Base-by-base conservation (phyloP, 2,329 filamentous ascomycete species). In the Pyrenophora teres region DNA sequence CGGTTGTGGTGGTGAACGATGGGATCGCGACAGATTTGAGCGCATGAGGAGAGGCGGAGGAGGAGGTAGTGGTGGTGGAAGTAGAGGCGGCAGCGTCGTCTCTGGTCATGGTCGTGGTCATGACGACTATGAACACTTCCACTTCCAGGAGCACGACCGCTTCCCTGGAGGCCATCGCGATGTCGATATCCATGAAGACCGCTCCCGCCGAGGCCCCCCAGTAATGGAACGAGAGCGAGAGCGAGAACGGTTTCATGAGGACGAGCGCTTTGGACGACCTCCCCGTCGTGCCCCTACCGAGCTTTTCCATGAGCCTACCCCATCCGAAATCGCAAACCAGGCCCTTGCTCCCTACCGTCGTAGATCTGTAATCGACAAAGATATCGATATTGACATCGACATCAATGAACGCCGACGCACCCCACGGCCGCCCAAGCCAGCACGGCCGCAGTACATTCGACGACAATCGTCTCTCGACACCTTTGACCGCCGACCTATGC, bases 401-500 rank as follows among this genome's bases (percentile, higher is more conserved):
- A 63, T 64, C 39, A 52, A 53, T 15, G 56, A 62, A 40, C 82
- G 81, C 2, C 75, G 79, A 46, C 75, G 79, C 37, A 18, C 33
- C 19, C 38, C 45, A 35, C 50, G 45, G 2, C 77, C 78, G 39
- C 80, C 81, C 30, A 82, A 88, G 39, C 92, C 91, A 2, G 80
- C 80, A 30, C 82, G 88, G 38, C 92, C 91, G 2, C 80, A 80
- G 25, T 81, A 92, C 57, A 68, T 94, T 43, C 84, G 92, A 51
- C 85, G 92, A 37, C 92, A 96, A 72, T 96, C 91, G 12, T 96
- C 91, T 45, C 80, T 96, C 33, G 92, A 96, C 72, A 96, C 89
- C 0, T 96, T 91, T 69, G 92, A 97, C 74, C 86, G 92, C 41
- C 85, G 85, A 23, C 87, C 89, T 1, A 63, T 80, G 47, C 79